Percentiles rank a stretch among this genome's conserved stretches.
phyloP scores from a whole-genome alignment of 495 filamentous ascomycete species.

The Aspergillus affinis region DNA sequence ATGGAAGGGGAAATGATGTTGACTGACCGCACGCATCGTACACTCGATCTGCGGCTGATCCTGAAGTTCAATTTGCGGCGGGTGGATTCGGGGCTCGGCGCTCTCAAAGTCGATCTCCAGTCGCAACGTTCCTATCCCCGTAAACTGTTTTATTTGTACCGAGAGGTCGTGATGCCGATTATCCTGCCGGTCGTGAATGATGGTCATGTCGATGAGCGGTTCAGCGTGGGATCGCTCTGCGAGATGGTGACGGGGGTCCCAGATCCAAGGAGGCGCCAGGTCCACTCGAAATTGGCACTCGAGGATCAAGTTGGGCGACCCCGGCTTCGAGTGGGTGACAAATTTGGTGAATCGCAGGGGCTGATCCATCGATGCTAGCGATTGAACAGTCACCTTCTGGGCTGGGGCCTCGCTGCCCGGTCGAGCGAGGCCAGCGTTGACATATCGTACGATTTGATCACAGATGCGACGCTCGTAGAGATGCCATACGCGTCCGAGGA shows the following conservation, averaged over 20 bases:
- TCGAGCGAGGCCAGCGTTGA: slow-evolving; percentile 16
- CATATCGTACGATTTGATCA: slow-evolving; percentile 11
- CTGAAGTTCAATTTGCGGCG: slow-evolving; percentile 16
- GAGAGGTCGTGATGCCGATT: slow-evolving; percentile 13
- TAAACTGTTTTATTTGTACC: slow-evolving; percentile 14
- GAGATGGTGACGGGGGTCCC: slow-evolving; percentile 2
- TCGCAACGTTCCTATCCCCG: slow-evolving; percentile 9
- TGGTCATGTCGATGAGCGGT: slow-evolving; percentile 16
- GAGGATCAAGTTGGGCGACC: slow-evolving; percentile 18
- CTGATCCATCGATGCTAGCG: slow-evolving; percentile 11
- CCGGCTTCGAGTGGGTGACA: slow-evolving; percentile 4
- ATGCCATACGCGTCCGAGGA: slow-evolving; percentile 15
- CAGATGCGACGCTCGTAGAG: slow-evolving; percentile 14
- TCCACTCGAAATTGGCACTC: slow-evolving; percentile 15
- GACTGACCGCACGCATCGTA: slow-evolving; percentile 16
- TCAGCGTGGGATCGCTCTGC: neutral
- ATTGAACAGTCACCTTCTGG: slow-evolving; percentile 15
- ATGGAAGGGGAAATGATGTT: slow-evolving; percentile 19
- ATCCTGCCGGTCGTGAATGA: slow-evolving; percentile 10
- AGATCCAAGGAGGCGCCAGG: slow-evolving; percentile 7
- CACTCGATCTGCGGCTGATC: slow-evolving; percentile 20
- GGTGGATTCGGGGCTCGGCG: slow-evolving; percentile 9
- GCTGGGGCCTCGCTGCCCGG: slow-evolving; percentile 1
- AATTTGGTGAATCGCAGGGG: slow-evolving; percentile 15
- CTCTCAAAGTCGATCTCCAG: slow-evolving; percentile 16